phyloP scores from a whole-genome alignment of 805 yeast species.

The Ogataea pilisensis region DNA sequence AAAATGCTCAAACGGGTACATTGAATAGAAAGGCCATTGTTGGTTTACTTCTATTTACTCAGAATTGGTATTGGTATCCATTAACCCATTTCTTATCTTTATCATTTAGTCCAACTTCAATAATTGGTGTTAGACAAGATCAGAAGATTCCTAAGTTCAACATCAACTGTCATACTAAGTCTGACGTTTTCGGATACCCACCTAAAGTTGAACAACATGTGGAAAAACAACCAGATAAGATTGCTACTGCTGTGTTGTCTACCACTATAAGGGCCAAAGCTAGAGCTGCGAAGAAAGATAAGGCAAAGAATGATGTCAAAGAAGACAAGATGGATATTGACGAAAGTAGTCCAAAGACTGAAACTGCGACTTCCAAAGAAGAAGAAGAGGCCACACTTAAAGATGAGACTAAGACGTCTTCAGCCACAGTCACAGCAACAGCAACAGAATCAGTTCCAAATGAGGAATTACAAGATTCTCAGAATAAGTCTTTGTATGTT shows the following conservation, averaged over 20 bases:
- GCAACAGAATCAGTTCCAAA: slow-evolving; percentile 14
- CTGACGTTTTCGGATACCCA: slow-evolving; percentile 82
- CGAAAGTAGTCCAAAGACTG: slow-evolving; percentile 13
- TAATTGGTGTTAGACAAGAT: slow-evolving; percentile 82
- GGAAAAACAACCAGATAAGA: slow-evolving; percentile 80
- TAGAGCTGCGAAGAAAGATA: slow-evolving; percentile 63
- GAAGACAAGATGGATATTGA: slow-evolving; percentile 41
- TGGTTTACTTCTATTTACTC: slow-evolving; percentile 84
- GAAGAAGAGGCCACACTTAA: slow-evolving; percentile 26
- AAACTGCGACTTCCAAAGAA: slow-evolving; percentile 9
- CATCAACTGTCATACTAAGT: slow-evolving; percentile 75
- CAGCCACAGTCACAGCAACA: too few relatives aligned
- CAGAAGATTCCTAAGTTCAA: slow-evolving; percentile 82
- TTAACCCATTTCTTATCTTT: slow-evolving; percentile 87
- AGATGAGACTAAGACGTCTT: slow-evolving; percentile 12
- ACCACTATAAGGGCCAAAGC: slow-evolving; percentile 94
- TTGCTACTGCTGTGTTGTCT: slow-evolving; percentile 89
- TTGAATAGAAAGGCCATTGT: slow-evolving; percentile 88
- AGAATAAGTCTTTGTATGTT: slow-evolving; percentile 43
- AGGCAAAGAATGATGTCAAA: slow-evolving; percentile 35
- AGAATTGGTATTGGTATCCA: slow-evolving; percentile 99
- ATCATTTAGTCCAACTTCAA: slow-evolving; percentile 88
- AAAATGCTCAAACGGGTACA: slow-evolving; percentile 84
- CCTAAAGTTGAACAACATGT: slow-evolving; percentile 78
- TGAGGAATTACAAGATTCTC: slow-evolving; percentile 29